A percentile compares a stretch with the other conserved stretches of the same genome.
These are phyloP conservation scores for Nectriaceae sp. DNA, from an alignment of 2,329 filamentous ascomycete species.

Conservation along the genomic window DNA sequence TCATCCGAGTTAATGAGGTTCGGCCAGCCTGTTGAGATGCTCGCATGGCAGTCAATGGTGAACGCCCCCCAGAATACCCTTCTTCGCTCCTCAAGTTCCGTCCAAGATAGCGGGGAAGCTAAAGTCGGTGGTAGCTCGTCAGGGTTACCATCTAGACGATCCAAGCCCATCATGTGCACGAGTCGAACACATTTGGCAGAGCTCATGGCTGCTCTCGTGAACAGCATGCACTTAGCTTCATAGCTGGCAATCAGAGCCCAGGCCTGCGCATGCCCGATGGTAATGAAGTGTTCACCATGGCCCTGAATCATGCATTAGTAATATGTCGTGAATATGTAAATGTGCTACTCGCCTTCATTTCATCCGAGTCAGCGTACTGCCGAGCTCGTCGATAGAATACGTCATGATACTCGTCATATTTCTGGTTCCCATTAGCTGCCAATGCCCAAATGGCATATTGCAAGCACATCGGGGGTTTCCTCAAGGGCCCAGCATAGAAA, in stretches of 20 bases:
- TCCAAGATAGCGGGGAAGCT: constrained; percentile 75
- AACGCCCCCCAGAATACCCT: constrained; percentile 87
- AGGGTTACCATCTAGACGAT: constrained; percentile 69
- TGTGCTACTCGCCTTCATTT: constrained; percentile 64
- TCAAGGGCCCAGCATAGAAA: constrained; percentile 70
- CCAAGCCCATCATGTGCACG: constrained; percentile 81
- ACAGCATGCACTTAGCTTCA: constrained; percentile 84
- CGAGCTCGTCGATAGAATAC: constrained; percentile 81
- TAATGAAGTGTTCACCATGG: constrained; percentile 77
- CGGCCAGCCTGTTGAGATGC: constrained; percentile 89
- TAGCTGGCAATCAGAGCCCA: constrained; percentile 76
- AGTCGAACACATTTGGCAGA: constrained; percentile 70
- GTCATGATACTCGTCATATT: constrained; percentile 71
- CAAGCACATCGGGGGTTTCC: constrained; percentile 79
- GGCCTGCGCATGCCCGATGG: constrained; percentile 76
- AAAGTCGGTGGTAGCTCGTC: constrained; percentile 74
- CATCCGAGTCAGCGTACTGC: constrained; percentile 80
- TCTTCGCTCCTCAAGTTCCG: constrained; percentile 73
- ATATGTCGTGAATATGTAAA: neutral
- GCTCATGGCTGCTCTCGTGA: constrained; percentile 84
- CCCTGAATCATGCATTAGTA: constrained; percentile 44
- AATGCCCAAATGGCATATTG: constrained; percentile 89
- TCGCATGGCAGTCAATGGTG: constrained; percentile 80
- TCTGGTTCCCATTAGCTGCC: constrained; percentile 70
- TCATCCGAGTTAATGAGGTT: constrained; percentile 76